phyloP scores from a whole-genome alignment of 371 early-diverging fungal species.

The Saksenaea vasiformis region DNA sequence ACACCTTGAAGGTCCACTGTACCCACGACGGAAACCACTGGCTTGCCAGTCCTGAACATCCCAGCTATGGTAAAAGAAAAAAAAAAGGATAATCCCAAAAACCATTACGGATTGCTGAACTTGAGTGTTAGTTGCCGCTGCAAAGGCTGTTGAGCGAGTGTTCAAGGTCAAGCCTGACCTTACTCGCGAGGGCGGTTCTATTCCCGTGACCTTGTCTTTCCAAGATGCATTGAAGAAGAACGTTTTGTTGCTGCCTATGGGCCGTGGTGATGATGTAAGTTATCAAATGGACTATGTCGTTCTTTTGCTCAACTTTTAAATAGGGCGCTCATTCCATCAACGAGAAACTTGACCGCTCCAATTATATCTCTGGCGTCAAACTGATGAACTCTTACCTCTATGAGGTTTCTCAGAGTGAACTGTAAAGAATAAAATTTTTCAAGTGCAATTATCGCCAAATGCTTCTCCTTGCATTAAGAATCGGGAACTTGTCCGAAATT shows the following conservation, averaged over 20 bases:
- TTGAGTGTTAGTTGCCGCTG: conserved; percentile 70
- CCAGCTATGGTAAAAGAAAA: conserved; percentile 76
- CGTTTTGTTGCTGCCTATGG: conserved; percentile 93
- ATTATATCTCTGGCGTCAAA: conserved; percentile 95
- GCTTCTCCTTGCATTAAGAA: neutral
- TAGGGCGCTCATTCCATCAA: conserved; percentile 96
- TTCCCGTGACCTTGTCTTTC: conserved; percentile 97
- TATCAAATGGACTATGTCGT: neutral
- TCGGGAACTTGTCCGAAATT: neutral
- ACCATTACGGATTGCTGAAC: neutral
- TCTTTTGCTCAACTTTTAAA: neutral
- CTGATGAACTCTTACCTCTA: conserved; percentile 88
- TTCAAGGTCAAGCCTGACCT: conserved; percentile 90
- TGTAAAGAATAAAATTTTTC: conserved; percentile 12
- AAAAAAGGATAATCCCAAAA: neutral
- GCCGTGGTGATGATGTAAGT: conserved; percentile 79
- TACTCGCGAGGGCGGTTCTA: conserved; percentile 97
- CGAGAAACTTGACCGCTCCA: conserved; percentile 92
- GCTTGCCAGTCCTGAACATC: conserved; percentile 89
- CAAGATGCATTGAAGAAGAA: conserved; percentile 91
- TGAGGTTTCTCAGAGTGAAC: conserved; percentile 67
- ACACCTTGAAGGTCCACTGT: conserved; percentile 71
- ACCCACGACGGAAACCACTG: conserved; percentile 91
- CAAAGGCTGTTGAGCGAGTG: conserved; percentile 87
- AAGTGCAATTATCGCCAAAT: neutral